These are phyloP conservation scores for Venturia carpophila DNA, from an alignment of 2,329 filamentous ascomycete species.

Conservation along the genomic window DNA sequence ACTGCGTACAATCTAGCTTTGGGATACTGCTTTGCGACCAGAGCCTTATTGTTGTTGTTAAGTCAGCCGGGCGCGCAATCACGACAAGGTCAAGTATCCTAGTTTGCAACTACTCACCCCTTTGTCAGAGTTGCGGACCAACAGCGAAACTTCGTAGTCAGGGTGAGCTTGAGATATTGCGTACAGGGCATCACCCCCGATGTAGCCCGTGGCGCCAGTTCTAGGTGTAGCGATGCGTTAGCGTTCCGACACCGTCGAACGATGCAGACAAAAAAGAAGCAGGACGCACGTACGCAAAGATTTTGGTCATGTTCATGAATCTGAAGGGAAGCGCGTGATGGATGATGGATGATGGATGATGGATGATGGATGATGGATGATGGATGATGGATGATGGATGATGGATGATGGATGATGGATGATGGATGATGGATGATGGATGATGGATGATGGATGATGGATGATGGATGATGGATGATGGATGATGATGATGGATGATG, in stretches of 20 bases:
- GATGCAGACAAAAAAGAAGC: neutral
- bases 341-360: neutral
- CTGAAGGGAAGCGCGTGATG: neutral
- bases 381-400: neutral
- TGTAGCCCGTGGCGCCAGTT: conserved; percentile 34
- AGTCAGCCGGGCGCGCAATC: neutral
- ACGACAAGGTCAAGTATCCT: no score
- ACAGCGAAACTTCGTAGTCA: conserved; percentile 42
- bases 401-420: neutral
- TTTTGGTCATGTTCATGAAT: neutral
- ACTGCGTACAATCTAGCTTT: conserved; percentile 33
- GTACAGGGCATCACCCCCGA: conserved; percentile 40
- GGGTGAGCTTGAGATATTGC: conserved; percentile 39
- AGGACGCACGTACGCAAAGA: conserved; percentile 2
- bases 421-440: neutral
- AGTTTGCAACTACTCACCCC: no score
- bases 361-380: neutral
- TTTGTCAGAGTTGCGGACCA: conserved; percentile 44
- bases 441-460: neutral
- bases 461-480: neutral
- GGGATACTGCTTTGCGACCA: conserved; percentile 40
- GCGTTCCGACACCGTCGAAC: neutral
- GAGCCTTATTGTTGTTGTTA: conserved; percentile 23
- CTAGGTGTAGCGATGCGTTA: neutral
- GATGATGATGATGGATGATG: neutral